Evolutionary conservation across 129 eudicot genomes (phyloP), one percentile per base, ranked within the genome.

Genomic region (Oenanthe sinensis): DNA sequence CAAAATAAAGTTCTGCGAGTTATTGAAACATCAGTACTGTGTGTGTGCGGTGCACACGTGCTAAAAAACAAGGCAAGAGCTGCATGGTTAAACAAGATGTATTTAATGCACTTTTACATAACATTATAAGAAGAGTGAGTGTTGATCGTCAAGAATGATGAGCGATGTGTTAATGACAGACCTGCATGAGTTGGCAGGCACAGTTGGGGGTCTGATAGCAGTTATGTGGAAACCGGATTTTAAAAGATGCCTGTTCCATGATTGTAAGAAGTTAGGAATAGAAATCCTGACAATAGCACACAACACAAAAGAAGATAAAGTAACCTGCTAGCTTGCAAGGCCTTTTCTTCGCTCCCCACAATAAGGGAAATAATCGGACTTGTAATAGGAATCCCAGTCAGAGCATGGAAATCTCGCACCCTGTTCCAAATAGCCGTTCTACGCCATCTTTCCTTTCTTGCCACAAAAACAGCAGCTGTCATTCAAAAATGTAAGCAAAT

Each of bases 161-260:
- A 69, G 36, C 20, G 15, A 54, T 14, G 22, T 70, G 43, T 46
- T 58, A 74, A 43, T 79, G 78, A 80, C 82, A 71, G 40, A 92
- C 99, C 99, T 96, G 99, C 97, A 96, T 60, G 93, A 89, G 84
- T 96, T 96, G 55, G 97, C 85, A 45, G 99, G 90, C 72, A 96
- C 99, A 1, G 99, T 92, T 22, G 97, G 99, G 85, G 99, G 97
- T 79, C 97, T 88, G 82, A 96, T 96, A 69, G 99, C 97, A 80
- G 95, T 88, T 83, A 96, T 88, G 85, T 96, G 99, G 78, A 92
- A 96, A n/a, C 99, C 99, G 62, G 90, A 87, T 84, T 85, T 81
- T 81, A 96, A 80, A 81, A 96, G 87, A 82, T 96, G 94, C 87
- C 99, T 96, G 90, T 26, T 80, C 19, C 79, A 85, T 46, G 1